Base-by-base conservation (phyloP, 495 filamentous ascomycete genomes). In the Aspergillus saccharolyticus region DNA sequence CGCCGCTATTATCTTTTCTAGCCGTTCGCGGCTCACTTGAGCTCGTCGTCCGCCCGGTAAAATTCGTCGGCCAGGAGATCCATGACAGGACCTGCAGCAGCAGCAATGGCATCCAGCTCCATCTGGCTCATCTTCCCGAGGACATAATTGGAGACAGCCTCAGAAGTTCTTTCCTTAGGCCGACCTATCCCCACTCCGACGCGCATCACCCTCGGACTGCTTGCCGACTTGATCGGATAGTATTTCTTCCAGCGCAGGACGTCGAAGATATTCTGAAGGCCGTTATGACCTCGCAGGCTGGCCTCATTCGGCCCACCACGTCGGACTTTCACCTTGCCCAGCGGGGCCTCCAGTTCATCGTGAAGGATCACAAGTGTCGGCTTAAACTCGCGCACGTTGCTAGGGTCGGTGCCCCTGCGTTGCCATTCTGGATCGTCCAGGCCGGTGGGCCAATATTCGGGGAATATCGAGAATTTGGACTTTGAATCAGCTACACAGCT, bases 111-210 rank as follows among this genome's bases (percentile, higher is more conserved):
- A 9, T 69, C 65, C 59, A 76, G 60, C 69, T 84, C 86, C 46
- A 57, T 63, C 14, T 60, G 53, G 16, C 71, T 78, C 76, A 91
- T 83, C 61, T 83, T 80, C 63, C 72, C 73, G 42, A 94, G 62
- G 28, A 94, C 89, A 74, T 89, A 89, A 15, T 81, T 74, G 20
- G 82, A 72, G 12, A 92, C 87, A 9, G 73, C 77, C 16, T 58
- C 62, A 53, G 72, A 74, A 42, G 85, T 83, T 57, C 86, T 75
- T 52, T 72, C 81, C 21, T 63, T 69, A 0, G 89, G 89, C 45
- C 89, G 70, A 28, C 87, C 89, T 65, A 92, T 91, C 3, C 89
- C 89, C 3, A 92, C 70, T 0, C 85, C 82, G 50, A 94, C 74
- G 6, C 85, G 63, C 53, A 78, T 66, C 39, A 74, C 77, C 72